Evolutionary conservation across 768 basidiomycete genomes (phyloP).

Genomic region (Kwoniella sp.): DNA sequence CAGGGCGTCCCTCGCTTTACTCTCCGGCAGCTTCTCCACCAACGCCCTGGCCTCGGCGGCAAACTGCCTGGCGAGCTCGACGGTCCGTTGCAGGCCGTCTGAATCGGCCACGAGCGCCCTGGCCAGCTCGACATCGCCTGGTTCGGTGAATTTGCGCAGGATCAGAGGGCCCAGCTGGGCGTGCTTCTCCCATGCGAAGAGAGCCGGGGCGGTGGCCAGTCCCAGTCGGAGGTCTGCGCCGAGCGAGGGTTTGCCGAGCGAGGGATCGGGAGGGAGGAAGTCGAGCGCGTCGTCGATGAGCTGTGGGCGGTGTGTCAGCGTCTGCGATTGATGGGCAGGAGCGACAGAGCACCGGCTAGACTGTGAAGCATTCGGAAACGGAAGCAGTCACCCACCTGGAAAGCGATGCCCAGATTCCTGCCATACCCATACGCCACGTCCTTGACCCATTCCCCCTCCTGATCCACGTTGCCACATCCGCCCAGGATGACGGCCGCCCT

Average conservation of each 20-base stretch:
- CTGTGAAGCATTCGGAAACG: not conserved
- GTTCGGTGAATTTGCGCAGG: conserved; percentile 66
- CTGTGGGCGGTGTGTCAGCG: conserved; percentile 52
- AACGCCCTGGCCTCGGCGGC: conserved; percentile 71
- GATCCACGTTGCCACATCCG: conserved; percentile 56
- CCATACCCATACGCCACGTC: conserved; percentile 89
- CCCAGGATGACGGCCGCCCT: conserved; percentile 83
- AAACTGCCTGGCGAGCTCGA: conserved; percentile 68
- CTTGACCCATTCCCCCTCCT: conserved; percentile 72
- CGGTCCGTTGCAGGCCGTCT: conserved; percentile 72
- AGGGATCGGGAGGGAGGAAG: conserved; percentile 69
- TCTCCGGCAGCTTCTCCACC: conserved; percentile 68
- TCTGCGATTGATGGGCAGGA: not conserved
- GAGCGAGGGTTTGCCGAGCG: conserved; percentile 80
- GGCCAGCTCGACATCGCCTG: conserved; percentile 77
- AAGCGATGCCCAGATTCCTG: conserved; percentile 85
- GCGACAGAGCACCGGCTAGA: not conserved
- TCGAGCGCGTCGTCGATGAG: conserved; percentile 94
- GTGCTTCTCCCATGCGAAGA: conserved; percentile 83
- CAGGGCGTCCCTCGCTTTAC: conserved; percentile 72
- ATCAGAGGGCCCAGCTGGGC: conserved; percentile 69
- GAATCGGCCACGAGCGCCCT: conserved; percentile 63
- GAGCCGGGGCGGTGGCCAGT: conserved; percentile 75
- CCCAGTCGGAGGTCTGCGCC: conserved; percentile 79
- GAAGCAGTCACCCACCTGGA: conserved; percentile 64